A percentile compares a stretch with the other conserved stretches of the same genome.
Conservation (phyloP, 805 yeast genomes). For the Wickerhamiella kurtzmanii region DNA sequence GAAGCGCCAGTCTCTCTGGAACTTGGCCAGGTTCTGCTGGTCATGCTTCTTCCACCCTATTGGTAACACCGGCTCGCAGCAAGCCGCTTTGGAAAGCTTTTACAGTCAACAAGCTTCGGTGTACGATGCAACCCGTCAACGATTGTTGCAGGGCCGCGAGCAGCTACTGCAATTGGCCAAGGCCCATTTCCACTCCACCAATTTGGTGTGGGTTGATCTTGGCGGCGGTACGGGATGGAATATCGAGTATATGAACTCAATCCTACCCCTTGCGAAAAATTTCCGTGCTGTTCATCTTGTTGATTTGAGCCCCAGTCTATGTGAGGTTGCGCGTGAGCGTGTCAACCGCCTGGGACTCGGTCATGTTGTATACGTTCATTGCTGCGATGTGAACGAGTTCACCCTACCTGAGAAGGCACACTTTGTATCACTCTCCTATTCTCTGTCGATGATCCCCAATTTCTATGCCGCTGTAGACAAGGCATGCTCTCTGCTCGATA, state of each 20-base stretch:
- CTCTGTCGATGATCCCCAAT: slow-evolving; percentile 74
- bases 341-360: slow-evolving; percentile 36
- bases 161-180: slow-evolving; percentile 45
- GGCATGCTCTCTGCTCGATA: slow-evolving; percentile 38
- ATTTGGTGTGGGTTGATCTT: slow-evolving; percentile 29
- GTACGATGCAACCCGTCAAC: slow-evolving; percentile 58
- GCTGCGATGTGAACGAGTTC: slow-evolving; percentile 68
- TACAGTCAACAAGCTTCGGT: slow-evolving; percentile 66
- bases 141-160: slow-evolving; percentile 57
- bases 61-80: slow-evolving; percentile 30
- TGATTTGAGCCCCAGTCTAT: slow-evolving; percentile 64
- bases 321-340: slow-evolving; percentile 54
- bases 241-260: slow-evolving; percentile 57
- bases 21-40: slow-evolving; percentile 27
- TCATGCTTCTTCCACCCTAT: slow-evolving; percentile 52
- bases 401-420: slow-evolving; percentile 45
- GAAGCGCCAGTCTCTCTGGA: not conserved
- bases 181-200: slow-evolving; percentile 36
- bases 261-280: slow-evolving; percentile 31
- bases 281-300: slow-evolving; percentile 59
- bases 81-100: slow-evolving; percentile 51
- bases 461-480: slow-evolving; percentile 69
- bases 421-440: slow-evolving; percentile 63
- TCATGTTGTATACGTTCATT: slow-evolving; percentile 47
- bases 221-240: slow-evolving; percentile 85